Evolutionary conservation across 2,329 filamentous ascomycete species (phyloP).

Genomic region (Fusarium solani-melongenae): DNA sequence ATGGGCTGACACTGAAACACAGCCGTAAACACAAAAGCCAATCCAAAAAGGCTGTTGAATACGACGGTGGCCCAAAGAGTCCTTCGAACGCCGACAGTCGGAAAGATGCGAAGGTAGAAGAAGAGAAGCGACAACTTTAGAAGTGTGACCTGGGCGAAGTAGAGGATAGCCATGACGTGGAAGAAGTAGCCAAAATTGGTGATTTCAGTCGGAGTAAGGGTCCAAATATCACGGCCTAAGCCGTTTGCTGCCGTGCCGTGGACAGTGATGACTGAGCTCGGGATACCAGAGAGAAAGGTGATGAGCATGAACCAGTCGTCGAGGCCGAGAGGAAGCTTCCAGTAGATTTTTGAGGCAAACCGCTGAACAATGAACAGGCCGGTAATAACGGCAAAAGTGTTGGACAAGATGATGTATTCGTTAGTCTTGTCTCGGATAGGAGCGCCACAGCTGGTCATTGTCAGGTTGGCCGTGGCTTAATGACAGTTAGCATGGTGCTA

Average conservation of each 20-base stretch:
- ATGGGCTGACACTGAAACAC: constrained; percentile 65
- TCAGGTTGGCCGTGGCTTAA: constrained; percentile 43
- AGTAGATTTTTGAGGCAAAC: constrained; percentile 49
- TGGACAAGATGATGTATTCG: constrained; percentile 22
- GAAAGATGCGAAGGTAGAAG: constrained; percentile 68
- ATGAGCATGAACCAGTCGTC: constrained; percentile 53
- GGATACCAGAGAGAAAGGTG: constrained; percentile 43
- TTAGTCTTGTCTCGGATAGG: constrained; percentile 46
- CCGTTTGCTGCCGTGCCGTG: constrained; percentile 53
- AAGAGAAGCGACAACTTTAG: constrained; percentile 64
- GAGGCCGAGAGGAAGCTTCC: constrained; percentile 49
- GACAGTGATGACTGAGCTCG: constrained; percentile 46
- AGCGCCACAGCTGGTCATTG: constrained; percentile 42
- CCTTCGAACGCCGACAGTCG: constrained; percentile 49
- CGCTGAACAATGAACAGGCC: constrained; percentile 55
- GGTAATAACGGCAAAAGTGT: constrained; percentile 48
- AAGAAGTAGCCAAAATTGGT: constrained; percentile 57
- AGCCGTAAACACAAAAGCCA: constrained; percentile 55
- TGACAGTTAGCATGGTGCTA: neutral
- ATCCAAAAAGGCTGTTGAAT: constrained; percentile 53
- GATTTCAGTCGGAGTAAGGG: constrained; percentile 53
- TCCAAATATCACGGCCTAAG: constrained; percentile 64
- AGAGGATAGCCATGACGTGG: constrained; percentile 56
- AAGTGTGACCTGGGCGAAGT: constrained; percentile 59
- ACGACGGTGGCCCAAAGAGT: constrained; percentile 56